Percentiles rank a stretch among this genome's conserved stretches.
Evolutionary conservation across 768 basidiomycete genomes (phyloP).

Genomic region (Termitomyces sp.): DNA sequence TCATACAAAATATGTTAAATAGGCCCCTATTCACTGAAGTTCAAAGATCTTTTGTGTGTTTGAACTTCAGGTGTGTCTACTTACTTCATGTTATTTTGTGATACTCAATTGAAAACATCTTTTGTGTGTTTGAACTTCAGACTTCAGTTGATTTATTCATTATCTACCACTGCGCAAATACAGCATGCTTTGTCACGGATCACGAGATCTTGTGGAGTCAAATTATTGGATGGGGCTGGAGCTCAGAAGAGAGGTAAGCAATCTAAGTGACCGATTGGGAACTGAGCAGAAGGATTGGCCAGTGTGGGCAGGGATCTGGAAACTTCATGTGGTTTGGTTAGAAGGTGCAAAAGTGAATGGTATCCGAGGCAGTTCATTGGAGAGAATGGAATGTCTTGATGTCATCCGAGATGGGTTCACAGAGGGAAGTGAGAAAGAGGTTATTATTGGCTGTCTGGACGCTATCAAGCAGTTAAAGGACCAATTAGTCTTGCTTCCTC

Average conservation of each 20-base stretch:
- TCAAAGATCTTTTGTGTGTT: too few relatives aligned
- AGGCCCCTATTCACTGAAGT: too few relatives aligned
- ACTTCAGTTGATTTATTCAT: too few relatives aligned
- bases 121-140: too few relatives aligned
- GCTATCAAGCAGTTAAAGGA: slow-evolving; percentile 24
- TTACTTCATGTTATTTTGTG: too few relatives aligned
- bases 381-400: slow-evolving; percentile 39
- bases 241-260: slow-evolving; percentile 47
- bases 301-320: slow-evolving; percentile 48
- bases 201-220: slow-evolving; percentile 93
- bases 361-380: slow-evolving; percentile 56
- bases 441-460: slow-evolving; percentile 31
- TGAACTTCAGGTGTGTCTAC: too few relatives aligned
- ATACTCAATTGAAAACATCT: too few relatives aligned
- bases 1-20: too few relatives aligned
- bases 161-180: too few relatives aligned
- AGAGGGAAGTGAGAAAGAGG: slow-evolving; percentile 24
- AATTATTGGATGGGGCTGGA: slow-evolving; percentile 74
- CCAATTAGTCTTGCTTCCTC: slow-evolving; percentile 10
- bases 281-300: slow-evolving; percentile 25
- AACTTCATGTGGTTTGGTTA: slow-evolving; percentile 60
- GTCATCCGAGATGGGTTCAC: slow-evolving; percentile 36
- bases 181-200: too few relatives aligned
- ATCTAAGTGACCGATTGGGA: slow-evolving; percentile 28
- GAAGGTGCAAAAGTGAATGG: slow-evolving; percentile 75